Conservation (phyloP, 371 early-diverging fungal species). For the Rhizomucor miehei region DNA sequence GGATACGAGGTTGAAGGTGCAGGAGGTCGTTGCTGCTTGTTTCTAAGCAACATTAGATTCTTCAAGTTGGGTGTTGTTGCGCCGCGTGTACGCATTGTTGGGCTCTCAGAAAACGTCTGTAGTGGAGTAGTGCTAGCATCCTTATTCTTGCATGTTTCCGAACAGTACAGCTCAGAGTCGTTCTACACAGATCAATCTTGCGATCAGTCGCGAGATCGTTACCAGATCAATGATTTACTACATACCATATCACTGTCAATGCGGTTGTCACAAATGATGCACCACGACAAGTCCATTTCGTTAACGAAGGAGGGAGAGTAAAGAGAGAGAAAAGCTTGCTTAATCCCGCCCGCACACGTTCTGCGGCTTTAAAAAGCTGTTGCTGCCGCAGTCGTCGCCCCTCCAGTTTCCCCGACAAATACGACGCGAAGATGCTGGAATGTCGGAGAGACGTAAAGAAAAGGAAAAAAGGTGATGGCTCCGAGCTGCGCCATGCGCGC, state of each 20-base stretch:
- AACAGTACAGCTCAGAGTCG: conserved; percentile 24
- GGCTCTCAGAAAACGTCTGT: neutral
- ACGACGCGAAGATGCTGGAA: too few species aligned
- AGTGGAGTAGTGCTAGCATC: conserved; percentile 10
- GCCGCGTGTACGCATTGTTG: neutral
- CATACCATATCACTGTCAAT: conserved; percentile 20
- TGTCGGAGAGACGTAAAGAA: too few species aligned
- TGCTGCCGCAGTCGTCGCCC: too few species aligned
- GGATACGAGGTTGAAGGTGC: conserved; percentile 22
- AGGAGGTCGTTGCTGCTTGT: conserved; percentile 14
- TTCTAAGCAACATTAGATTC: conserved; percentile 4
- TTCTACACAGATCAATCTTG: conserved; percentile 5
- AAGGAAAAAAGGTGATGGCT: too few species aligned
- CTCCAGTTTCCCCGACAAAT: too few species aligned
- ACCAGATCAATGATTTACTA: neutral
- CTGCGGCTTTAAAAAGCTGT: too few species aligned
- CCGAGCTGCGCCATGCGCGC: too few species aligned
- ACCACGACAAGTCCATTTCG: conserved; percentile 28
- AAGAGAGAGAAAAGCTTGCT: neutral
- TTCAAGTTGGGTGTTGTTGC: conserved; percentile 2
- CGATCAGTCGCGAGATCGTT: neutral
- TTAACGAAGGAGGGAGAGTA: conserved; percentile 1
- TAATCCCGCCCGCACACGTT: too few species aligned
- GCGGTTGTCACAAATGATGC: conserved; percentile 29
- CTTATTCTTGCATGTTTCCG: conserved; percentile 17